phyloP scores from a whole-genome alignment of 2,329 filamentous ascomycete genomes.

The Cercospora beticola region DNA sequence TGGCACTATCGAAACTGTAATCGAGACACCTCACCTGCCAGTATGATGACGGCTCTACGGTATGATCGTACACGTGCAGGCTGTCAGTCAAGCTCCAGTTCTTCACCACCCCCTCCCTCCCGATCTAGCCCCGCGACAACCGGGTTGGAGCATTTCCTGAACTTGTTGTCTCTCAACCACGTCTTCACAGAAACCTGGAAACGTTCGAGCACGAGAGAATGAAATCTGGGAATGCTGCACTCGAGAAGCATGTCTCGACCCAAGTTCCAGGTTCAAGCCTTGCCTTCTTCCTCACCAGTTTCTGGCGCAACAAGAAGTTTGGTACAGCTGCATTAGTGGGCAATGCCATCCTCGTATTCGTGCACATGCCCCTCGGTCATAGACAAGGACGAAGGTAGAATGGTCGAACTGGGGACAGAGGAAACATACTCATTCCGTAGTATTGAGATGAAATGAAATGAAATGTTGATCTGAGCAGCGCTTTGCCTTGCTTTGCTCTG shows the following conservation, averaged over 20 bases:
- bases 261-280: not conserved
- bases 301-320: not conserved
- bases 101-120: not conserved
- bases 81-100: not conserved
- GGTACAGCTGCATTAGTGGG: not conserved
- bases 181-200: not conserved
- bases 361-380: not conserved
- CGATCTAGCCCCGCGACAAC: too few relatives aligned
- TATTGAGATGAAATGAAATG: too few relatives aligned
- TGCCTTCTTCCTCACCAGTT: not conserved
- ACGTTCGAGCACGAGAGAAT: not conserved
- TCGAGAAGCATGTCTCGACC: not conserved
- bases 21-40: too few relatives aligned
- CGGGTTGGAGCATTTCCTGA: too few relatives aligned
- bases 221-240: not conserved
- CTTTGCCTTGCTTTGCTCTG: not conserved
- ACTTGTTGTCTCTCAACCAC: too few relatives aligned
- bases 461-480: too few relatives aligned
- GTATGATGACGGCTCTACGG: too few relatives aligned
- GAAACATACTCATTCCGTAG: too few relatives aligned
- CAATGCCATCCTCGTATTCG: not conserved
- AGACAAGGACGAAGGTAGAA: not conserved
- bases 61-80: not conserved
- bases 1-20: too few relatives aligned
- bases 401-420: too few relatives aligned